phyloP scores from a whole-genome alignment of 805 yeast species.

The Schwanniomyces yamadae region DNA sequence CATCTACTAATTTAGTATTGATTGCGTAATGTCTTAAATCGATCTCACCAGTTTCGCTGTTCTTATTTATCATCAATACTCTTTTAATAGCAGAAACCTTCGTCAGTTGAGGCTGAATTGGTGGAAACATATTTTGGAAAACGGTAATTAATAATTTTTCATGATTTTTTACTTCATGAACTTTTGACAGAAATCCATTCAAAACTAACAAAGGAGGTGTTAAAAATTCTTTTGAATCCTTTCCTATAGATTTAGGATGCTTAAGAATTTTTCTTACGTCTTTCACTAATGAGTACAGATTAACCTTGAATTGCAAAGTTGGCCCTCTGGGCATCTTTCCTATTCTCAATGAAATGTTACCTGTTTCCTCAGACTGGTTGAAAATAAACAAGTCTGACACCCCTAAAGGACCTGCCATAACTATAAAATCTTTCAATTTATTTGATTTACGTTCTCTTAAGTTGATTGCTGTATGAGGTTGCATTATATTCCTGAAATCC shows the following conservation, averaged over 20 bases:
- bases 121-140: constrained; percentile 95
- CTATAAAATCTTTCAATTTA: constrained; percentile 87
- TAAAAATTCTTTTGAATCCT: constrained; percentile 59
- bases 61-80: constrained; percentile 79
- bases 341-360: constrained; percentile 77
- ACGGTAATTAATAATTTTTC: constrained; percentile 85
- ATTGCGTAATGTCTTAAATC: constrained; percentile 90
- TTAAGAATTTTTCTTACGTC: constrained; percentile 71
- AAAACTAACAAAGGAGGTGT: constrained; percentile 89
- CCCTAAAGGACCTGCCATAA: constrained; percentile 97
- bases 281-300: constrained; percentile 73
- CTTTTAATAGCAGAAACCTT: constrained; percentile 74
- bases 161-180: constrained; percentile 59
- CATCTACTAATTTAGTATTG: constrained; percentile 81
- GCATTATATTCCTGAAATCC: constrained; percentile 89
- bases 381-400: constrained; percentile 86
- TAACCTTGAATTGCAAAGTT: constrained; percentile 77
- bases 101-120: constrained; percentile 82
- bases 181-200: constrained; percentile 77
- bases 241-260: constrained; percentile 75
- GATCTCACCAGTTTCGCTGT: constrained; percentile 65
- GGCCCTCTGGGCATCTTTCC: constrained; percentile 95
- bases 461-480: constrained; percentile 92
- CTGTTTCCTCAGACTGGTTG: constrained; percentile 74
- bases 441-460: constrained; percentile 84